Conservation (phyloP, 1,284 basidiomycete genomes). For the Filobasidium uniguttulatum region DNA sequence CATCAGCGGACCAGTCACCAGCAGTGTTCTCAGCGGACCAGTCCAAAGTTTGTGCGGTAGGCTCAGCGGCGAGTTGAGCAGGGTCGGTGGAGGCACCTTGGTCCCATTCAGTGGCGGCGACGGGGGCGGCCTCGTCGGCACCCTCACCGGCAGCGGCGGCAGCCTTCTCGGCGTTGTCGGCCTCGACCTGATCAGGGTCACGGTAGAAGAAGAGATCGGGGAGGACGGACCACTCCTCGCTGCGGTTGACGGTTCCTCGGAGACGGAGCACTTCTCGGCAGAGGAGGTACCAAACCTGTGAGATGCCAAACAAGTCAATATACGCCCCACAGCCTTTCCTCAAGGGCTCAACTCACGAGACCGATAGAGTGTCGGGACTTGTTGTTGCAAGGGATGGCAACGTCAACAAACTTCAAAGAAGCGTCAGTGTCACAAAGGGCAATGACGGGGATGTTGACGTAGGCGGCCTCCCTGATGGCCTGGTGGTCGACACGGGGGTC, state of each 20-base stretch:
- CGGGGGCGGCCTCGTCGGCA: slow-evolving; percentile 41
- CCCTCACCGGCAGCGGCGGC: slow-evolving; percentile 51
- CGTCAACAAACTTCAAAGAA: slow-evolving; percentile 90
- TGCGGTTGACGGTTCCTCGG: slow-evolving; percentile 79
- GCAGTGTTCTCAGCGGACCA: slow-evolving; percentile 62
- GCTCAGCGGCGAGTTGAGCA: slow-evolving; percentile 61
- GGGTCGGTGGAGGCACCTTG: slow-evolving; percentile 55
- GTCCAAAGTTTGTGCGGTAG: slow-evolving; percentile 63
- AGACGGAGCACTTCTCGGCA: slow-evolving; percentile 94
- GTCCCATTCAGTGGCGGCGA: slow-evolving; percentile 56
- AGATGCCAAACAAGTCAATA: background rate
- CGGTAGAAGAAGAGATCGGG: slow-evolving; percentile 99
- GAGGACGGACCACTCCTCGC: slow-evolving; percentile 90
- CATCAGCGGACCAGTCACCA: slow-evolving; percentile 48
- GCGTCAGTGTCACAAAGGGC: slow-evolving; percentile 98
- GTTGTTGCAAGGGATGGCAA: slow-evolving; percentile 99
- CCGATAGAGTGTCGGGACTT: slow-evolving; percentile 94
- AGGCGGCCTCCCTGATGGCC: slow-evolving; percentile 98
- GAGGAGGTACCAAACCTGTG: slow-evolving; percentile 84
- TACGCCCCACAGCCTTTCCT: background rate
- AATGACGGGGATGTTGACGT: slow-evolving; percentile 99
- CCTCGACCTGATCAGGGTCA: slow-evolving; percentile 97
- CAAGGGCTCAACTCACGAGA: slow-evolving; percentile 38
- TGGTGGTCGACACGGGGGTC: slow-evolving; percentile 99
- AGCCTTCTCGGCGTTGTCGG: slow-evolving; percentile 84